Evolutionary conservation across 768 basidiomycete species (phyloP).

Genomic region (Suillus occidentalis): DNA sequence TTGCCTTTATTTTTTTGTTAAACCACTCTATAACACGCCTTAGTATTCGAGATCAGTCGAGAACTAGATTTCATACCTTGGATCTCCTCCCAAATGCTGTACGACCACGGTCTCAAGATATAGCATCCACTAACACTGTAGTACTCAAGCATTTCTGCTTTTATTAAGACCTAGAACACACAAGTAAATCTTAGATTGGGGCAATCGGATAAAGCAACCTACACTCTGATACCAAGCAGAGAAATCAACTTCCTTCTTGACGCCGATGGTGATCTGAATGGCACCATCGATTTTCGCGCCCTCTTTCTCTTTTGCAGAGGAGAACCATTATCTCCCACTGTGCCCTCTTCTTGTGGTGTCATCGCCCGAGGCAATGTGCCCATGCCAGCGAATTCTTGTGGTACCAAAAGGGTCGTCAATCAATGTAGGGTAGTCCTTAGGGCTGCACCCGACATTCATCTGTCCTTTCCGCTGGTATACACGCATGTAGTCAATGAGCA

Average conservation of each 20-base stretch:
- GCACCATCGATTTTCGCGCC: slow-evolving; percentile 84
- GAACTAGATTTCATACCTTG: slow-evolving; percentile 55
- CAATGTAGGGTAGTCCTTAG: slow-evolving; percentile 45
- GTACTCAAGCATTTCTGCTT: slow-evolving; percentile 99
- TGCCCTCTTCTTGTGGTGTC: slow-evolving; percentile 18
- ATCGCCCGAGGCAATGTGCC: slow-evolving; percentile 42
- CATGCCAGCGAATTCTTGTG: slow-evolving; percentile 37
- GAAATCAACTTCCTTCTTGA: slow-evolving; percentile 96
- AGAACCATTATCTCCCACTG: background rate
- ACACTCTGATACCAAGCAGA: slow-evolving; percentile 93
- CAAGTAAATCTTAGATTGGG: slow-evolving; percentile 10
- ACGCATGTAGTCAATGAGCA: slow-evolving; percentile 59
- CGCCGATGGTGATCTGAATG: slow-evolving; percentile 89
- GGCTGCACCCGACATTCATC: slow-evolving; percentile 51
- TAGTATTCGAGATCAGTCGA: background rate
- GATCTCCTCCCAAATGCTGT: slow-evolving; percentile 95
- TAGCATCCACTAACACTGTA: slow-evolving; percentile 99
- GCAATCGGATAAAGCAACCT: slow-evolving; percentile 22
- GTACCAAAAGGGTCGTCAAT: slow-evolving; percentile 32
- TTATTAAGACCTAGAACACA: slow-evolving; percentile 78
- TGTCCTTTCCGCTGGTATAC: slow-evolving; percentile 50
- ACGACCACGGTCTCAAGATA: slow-evolving; percentile 97
- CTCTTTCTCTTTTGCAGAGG: slow-evolving; percentile 59
- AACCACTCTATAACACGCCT: slow-evolving; percentile 74
- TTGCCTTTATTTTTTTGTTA: slow-evolving; percentile 85